Percentiles rank a stretch among this genome's conserved stretches.
phyloP scores from a whole-genome alignment of 176 grass and related monocot species.

The Avena atlantica region DNA sequence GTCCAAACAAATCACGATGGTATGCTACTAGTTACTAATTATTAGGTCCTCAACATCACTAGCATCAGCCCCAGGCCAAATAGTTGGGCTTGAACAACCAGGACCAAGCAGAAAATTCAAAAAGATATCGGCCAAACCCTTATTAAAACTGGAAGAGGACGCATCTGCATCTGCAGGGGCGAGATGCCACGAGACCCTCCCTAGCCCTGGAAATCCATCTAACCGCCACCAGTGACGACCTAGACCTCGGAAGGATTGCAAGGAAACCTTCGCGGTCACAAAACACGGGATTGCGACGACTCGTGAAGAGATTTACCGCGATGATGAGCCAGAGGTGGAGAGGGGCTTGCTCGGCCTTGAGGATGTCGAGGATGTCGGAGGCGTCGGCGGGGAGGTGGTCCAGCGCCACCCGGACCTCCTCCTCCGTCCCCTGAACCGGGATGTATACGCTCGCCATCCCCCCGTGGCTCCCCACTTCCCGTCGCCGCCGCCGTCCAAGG shows the following conservation, averaged over 20 bases:
- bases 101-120: slow-evolving; percentile 4
- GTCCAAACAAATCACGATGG: neutral
- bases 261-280: neutral
- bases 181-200: slow-evolving; percentile 1
- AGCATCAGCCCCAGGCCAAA: neutral
- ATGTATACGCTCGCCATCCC: slow-evolving; percentile 83
- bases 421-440: slow-evolving; percentile 95
- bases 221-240: neutral
- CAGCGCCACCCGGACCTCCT: slow-evolving; percentile 89
- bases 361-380: slow-evolving; percentile 93
- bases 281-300: neutral
- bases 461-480: slow-evolving; percentile 21
- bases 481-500: neutral
- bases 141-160: neutral
- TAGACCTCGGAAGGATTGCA: neutral
- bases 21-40: neutral
- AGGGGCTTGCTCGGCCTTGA: slow-evolving; percentile 95
- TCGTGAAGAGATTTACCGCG: slow-evolving; percentile 53
- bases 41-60: neutral
- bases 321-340: slow-evolving; percentile 95
- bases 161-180: neutral
- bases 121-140: neutral
- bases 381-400: slow-evolving; percentile 88
- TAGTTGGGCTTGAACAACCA: slow-evolving; percentile 5
- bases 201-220: slow-evolving; percentile 25